These are phyloP conservation scores for Penicillium atrosanguineum DNA, from an alignment of 495 filamentous ascomycete genomes.

Conservation along the genomic window DNA sequence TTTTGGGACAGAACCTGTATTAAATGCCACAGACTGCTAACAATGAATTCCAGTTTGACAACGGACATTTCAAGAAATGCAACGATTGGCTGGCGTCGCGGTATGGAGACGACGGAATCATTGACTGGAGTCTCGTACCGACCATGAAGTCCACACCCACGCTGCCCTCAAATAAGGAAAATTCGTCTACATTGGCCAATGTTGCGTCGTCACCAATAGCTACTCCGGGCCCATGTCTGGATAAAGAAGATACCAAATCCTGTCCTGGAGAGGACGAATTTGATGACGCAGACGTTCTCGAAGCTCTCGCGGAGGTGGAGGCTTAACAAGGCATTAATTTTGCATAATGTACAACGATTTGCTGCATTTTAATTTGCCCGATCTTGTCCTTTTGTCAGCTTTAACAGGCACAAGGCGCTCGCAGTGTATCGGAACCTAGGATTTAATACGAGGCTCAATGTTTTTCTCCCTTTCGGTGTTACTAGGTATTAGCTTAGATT, in stretches of 20 bases:
- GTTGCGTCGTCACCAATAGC: not conserved
- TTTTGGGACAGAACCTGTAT: not conserved
- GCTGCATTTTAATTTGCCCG: not conserved
- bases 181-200: conserved; percentile 11
- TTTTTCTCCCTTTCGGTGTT: not conserved
- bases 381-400: not conserved
- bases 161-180: conserved; percentile 21
- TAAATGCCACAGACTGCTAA: not conserved
- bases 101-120: conserved; percentile 75
- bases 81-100: conserved; percentile 81
- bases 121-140: conserved; percentile 78
- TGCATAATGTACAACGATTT: not conserved
- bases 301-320: conserved; percentile 37
- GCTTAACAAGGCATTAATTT: not conserved
- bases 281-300: conserved; percentile 41
- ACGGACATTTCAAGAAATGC: conserved; percentile 81
- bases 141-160: conserved; percentile 16
- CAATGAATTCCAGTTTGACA: conserved; percentile 57
- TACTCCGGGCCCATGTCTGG: conserved; percentile 2
- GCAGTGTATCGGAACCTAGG: not conserved
- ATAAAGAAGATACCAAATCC: conserved; percentile 4
- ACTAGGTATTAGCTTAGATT: too few species aligned
- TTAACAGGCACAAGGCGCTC: not conserved
- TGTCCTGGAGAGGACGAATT: conserved; percentile 27
- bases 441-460: not conserved